Conservation (phyloP, 2,329 filamentous ascomycete genomes). For the Colletotrichum sp. region DNA sequence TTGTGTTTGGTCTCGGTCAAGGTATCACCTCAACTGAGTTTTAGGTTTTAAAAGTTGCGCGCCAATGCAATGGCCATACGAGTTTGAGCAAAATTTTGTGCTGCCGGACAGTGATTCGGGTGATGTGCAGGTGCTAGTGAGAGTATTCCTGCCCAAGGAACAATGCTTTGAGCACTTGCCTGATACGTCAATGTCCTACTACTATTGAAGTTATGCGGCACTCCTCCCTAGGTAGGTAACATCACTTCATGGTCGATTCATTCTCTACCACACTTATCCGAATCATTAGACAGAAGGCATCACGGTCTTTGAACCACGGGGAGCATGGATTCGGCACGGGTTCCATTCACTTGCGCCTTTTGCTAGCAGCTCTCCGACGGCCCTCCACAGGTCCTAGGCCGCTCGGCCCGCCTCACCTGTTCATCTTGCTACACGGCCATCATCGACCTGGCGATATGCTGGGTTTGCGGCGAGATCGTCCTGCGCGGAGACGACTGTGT, state of each 20-base stretch:
- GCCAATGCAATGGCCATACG: not conserved
- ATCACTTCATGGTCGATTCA: not conserved
- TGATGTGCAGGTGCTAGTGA: not conserved
- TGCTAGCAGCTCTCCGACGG: slow-evolving; percentile 50
- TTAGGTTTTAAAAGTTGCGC: slow-evolving; percentile 8
- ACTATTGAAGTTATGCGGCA: not conserved
- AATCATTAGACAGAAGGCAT: not conserved
- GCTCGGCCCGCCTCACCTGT: slow-evolving; percentile 54
- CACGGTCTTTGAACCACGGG: not conserved
- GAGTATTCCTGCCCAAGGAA: not conserved
- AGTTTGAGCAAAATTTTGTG: not conserved
- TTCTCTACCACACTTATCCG: not conserved
- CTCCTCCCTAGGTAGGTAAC: not conserved
- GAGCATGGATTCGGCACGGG: not conserved
- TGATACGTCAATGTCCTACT: not conserved
- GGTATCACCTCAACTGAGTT: not conserved
- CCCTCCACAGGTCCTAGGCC: slow-evolving; percentile 47
- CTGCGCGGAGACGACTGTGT: slow-evolving; percentile 59
- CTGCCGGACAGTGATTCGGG: not conserved
- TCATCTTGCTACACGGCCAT: slow-evolving; percentile 50
- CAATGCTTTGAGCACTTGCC: not conserved
- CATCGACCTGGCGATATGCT: slow-evolving; percentile 60
- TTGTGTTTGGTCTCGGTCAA: not conserved
- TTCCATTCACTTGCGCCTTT: slow-evolving; percentile 59
- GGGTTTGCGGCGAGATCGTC: slow-evolving; percentile 62